These are phyloP conservation scores for Chloranthus sessilifolius DNA, from an alignment of 164 flowering plant species.

Conservation along the genomic window DNA sequence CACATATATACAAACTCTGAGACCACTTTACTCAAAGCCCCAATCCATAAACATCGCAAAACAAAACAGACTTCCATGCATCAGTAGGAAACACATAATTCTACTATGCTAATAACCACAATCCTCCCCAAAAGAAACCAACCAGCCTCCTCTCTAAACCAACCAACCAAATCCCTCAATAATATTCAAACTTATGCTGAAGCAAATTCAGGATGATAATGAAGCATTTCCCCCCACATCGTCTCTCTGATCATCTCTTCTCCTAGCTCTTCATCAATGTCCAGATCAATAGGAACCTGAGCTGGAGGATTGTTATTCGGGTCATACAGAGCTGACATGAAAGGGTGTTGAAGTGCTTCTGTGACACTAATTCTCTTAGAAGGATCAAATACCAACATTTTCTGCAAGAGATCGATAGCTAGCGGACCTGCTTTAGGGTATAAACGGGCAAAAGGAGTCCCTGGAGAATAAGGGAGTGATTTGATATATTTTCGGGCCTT, in stretches of 20 bases:
- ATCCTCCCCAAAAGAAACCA: too few species aligned
- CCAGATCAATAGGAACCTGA: slow-evolving; percentile 67
- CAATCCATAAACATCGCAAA: not conserved
- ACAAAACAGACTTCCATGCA: not conserved
- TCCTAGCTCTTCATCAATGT: slow-evolving; percentile 68
- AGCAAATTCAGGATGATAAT: slow-evolving; percentile 68
- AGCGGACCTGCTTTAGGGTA: slow-evolving; percentile 73
- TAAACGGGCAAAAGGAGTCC: slow-evolving; percentile 49
- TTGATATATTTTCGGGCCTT: slow-evolving; percentile 69
- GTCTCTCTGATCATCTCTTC: slow-evolving; percentile 79
- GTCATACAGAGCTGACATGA: slow-evolving; percentile 71
- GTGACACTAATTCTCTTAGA: slow-evolving; percentile 80
- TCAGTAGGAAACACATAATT: too few species aligned
- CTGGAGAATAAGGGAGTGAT: slow-evolving; percentile 56
- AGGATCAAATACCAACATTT: slow-evolving; percentile 89
- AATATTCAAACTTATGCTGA: too few species aligned
- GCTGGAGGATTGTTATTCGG: slow-evolving; percentile 66
- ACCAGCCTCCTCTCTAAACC: too few species aligned
- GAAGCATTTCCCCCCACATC: slow-evolving; percentile 86
- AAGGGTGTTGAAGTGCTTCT: slow-evolving; percentile 87
- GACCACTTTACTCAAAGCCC: not conserved
- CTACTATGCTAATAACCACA: too few species aligned
- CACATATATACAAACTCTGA: slow-evolving; percentile 1
- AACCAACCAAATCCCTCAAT: too few species aligned
- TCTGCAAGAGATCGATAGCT: slow-evolving; percentile 76